These are phyloP conservation scores for Leccinum ochraceum DNA, from an alignment of 768 basidiomycete genomes.

Conservation along the genomic window DNA sequence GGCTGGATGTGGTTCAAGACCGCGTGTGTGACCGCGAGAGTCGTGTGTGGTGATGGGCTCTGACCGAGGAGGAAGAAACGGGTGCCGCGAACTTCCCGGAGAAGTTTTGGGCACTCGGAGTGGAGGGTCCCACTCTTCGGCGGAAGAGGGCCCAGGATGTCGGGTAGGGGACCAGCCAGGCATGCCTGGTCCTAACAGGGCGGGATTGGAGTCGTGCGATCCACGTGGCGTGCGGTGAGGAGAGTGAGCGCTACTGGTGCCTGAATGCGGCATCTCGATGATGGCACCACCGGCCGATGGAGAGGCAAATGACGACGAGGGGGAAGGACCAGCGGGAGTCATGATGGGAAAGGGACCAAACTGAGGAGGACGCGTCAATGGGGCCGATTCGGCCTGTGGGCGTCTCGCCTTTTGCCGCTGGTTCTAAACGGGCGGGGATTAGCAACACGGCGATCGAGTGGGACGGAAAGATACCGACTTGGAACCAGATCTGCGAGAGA, in stretches of 20 bases:
- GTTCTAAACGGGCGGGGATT: constrained; percentile 51
- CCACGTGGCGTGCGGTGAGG: constrained; percentile 16
- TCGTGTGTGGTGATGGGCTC: constrained; percentile 12
- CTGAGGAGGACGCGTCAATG: constrained; percentile 56
- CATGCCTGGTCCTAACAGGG: constrained; percentile 57
- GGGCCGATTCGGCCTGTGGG: constrained; percentile 61
- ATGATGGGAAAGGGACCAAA: constrained; percentile 61
- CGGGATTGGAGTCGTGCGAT: constrained; percentile 39
- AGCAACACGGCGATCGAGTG: constrained; percentile 7
- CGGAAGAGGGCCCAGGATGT: constrained; percentile 18
- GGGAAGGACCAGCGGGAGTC: constrained; percentile 35
- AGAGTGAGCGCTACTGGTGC: constrained; percentile 15
- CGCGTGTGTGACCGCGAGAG: constrained; percentile 19
- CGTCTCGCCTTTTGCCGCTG: constrained; percentile 86
- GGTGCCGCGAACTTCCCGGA: background rate
- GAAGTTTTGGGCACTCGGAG: constrained; percentile 16
- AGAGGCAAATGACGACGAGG: constrained; percentile 18
- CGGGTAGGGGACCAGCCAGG: constrained; percentile 37
- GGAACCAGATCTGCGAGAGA: constrained; percentile 78
- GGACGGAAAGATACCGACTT: constrained; percentile 44
- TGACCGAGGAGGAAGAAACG: constrained; percentile 6
- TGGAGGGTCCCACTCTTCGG: constrained; percentile 21
- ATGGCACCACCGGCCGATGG: constrained; percentile 3
- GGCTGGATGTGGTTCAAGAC: constrained; percentile 12
- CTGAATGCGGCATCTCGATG: constrained; percentile 17